phyloP scores from a whole-genome alignment of 768 basidiomycete genomes.

The Termitomyces sp. region DNA sequence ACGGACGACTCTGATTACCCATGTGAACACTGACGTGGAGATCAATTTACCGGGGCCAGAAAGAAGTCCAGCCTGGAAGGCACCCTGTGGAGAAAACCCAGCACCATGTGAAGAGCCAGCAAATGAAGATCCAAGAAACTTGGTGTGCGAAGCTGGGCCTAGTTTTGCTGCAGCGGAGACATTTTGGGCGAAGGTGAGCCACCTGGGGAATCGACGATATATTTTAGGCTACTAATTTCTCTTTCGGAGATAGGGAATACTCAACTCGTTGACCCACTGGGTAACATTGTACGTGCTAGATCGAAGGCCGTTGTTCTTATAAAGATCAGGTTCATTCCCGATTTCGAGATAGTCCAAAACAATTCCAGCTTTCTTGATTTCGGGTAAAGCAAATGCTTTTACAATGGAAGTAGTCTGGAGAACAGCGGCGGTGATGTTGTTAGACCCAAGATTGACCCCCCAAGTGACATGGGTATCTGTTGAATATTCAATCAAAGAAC shows the following conservation, averaged over 20 bases:
- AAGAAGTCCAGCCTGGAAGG: constrained; percentile 51
- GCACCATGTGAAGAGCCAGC: constrained; percentile 44
- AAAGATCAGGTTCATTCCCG: constrained; percentile 62
- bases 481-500: background rate
- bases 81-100: constrained; percentile 60
- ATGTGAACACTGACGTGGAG: constrained; percentile 38
- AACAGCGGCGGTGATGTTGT: constrained; percentile 47
- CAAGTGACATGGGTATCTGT: constrained; percentile 60
- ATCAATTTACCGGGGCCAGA: constrained; percentile 44
- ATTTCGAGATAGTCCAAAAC: constrained; percentile 56
- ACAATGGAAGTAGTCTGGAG: constrained; percentile 45
- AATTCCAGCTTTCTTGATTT: constrained; percentile 37
- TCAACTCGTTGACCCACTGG: constrained; percentile 48
- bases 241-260: constrained; percentile 13
- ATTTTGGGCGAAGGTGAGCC: constrained; percentile 49
- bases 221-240: background rate
- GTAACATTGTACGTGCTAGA: constrained; percentile 32
- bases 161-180: constrained; percentile 39
- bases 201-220: constrained; percentile 35
- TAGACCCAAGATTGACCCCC: constrained; percentile 62
- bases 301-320: constrained; percentile 41
- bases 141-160: constrained; percentile 32
- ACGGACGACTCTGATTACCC: background rate
- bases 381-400: constrained; percentile 41
- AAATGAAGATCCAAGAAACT: constrained; percentile 48